phyloP scores from a whole-genome alignment of 129 eudicot genomes.

The Ambrosia trifida region DNA sequence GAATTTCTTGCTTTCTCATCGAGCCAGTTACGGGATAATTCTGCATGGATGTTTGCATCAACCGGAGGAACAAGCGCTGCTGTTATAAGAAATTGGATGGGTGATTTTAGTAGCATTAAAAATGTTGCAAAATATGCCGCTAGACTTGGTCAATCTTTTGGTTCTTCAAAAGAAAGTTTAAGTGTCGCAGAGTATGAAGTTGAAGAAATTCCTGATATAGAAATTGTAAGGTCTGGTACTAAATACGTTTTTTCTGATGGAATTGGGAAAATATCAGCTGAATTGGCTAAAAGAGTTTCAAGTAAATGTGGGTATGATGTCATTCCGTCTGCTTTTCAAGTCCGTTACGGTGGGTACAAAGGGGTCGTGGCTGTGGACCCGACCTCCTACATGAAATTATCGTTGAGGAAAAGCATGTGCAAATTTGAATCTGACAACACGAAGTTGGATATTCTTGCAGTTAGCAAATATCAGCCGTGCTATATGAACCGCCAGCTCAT shows the following conservation, averaged over 20 bases:
- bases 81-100: constrained; percentile 72
- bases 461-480: constrained; percentile 83
- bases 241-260: constrained; percentile 76
- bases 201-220: constrained; percentile 53
- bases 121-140: constrained; percentile 96
- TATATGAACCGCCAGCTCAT: constrained; percentile 71
- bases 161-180: constrained; percentile 79
- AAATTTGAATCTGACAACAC: constrained; percentile 58
- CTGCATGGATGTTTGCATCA: constrained; percentile 90
- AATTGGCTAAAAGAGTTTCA: constrained; percentile 62
- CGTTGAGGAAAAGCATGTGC: constrained; percentile 66
- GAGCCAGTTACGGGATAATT: constrained; percentile 79
- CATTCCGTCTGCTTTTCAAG: constrained; percentile 75
- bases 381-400: constrained; percentile 46
- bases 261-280: constrained; percentile 82
- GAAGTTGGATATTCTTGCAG: constrained; percentile 59
- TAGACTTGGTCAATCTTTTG: constrained; percentile 83
- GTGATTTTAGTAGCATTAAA: constrained; percentile 57
- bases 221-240: constrained; percentile 24
- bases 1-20: constrained; percentile 94
- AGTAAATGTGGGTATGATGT: constrained; percentile 51
- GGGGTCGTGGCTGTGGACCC: constrained; percentile 87
- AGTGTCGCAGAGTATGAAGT: constrained; percentile 52
- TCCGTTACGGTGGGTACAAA: constrained; percentile 78
- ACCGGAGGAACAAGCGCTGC: constrained; percentile 49